Evolutionary conservation across 1,284 basidiomycete genomes (phyloP).

Genomic region (Ceratobasidium sp.): DNA sequence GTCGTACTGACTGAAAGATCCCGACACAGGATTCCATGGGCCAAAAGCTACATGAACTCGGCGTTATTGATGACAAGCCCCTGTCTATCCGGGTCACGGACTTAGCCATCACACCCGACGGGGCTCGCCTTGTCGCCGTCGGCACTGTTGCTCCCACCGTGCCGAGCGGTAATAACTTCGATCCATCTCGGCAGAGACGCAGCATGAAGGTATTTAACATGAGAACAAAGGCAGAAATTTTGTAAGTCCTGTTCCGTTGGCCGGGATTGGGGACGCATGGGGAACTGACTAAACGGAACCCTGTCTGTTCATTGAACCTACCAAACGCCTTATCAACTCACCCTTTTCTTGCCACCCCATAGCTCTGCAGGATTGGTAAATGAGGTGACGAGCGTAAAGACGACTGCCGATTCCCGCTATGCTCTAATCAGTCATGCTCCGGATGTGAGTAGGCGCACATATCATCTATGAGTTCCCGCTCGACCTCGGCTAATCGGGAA

Average conservation of each 20-base stretch:
- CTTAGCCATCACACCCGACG: constrained; percentile 87
- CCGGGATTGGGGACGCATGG: neutral
- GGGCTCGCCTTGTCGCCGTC: constrained; percentile 80
- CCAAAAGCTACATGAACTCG: constrained; percentile 32
- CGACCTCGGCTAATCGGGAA: neutral
- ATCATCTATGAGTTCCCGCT: neutral
- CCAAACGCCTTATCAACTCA: neutral
- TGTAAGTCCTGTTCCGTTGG: constrained; percentile 45
- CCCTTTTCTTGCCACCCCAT: constrained; percentile 12
- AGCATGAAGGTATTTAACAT: constrained; percentile 69
- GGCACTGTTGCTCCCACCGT: constrained; percentile 64
- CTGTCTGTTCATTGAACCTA: constrained; percentile 9
- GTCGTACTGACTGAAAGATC: neutral
- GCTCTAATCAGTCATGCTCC: constrained; percentile 88
- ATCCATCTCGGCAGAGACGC: constrained; percentile 13
- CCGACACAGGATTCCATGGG: constrained; percentile 30
- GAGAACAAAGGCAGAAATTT: constrained; percentile 54
- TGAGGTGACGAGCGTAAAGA: constrained; percentile 86
- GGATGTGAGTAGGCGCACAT: constrained; percentile 64
- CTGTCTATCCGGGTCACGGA: constrained; percentile 88
- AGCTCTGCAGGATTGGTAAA: constrained; percentile 70
- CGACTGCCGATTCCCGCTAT: constrained; percentile 86
- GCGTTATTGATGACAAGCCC: constrained; percentile 49
- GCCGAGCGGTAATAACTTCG: constrained; percentile 25
- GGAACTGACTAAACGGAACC: constrained; percentile 32